Base-by-base conservation (phyloP, 805 yeast species). In the Blastobotrys peoriensis region DNA sequence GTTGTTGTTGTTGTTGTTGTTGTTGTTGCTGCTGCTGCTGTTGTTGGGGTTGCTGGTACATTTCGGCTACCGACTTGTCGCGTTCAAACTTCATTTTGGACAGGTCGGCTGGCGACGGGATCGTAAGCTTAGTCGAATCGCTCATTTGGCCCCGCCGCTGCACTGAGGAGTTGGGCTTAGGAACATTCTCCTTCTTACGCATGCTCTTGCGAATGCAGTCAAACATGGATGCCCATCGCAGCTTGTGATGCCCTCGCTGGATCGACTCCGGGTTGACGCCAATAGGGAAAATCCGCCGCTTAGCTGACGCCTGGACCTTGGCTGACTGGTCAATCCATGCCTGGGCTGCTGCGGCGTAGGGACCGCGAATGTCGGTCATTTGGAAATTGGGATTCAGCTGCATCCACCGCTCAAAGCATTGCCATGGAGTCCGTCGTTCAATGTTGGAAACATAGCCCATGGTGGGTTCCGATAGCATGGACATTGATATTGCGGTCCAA, bases 341-440 rank as follows among this genome's bases (percentile, higher is more conserved):
- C 60, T 86, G 91, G 0, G 97, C 96, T 49, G 73, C 77, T 43
- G 78, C 77, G 0, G 97, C 86, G 56, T 85, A 78, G 16, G 83
- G 76, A 0, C 98, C 98, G 58, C 84, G 81, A 79, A 93, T 78
- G 58, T 91, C 98, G 35, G 79, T 70, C 48, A 86, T 77, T 52
- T 86, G 94, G 57, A 88, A 91, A 47, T 82, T 81, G 48, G 91
- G 96, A 56, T 86, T 87, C 52, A 93, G 71, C 66, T 91, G 98
- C 49, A 89, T 82, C 70, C 91, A 93, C 53, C 98, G 71, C 64
- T 93, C 98, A 67, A 93, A 93, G 62, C 98, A 91, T 62, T 91
- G 98, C 98, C 98, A 93, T 0, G 98, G 95, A 0, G 98, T 93
- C 57, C 98, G 75, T 57, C 97, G 76, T 63, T 93, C 98, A 46